A percentile compares a stretch with the other conserved stretches of the same genome.
These are phyloP conservation scores for Dactylella cylindrospora DNA, from an alignment of 2,329 filamentous ascomycete genomes.

Conservation along the genomic window DNA sequence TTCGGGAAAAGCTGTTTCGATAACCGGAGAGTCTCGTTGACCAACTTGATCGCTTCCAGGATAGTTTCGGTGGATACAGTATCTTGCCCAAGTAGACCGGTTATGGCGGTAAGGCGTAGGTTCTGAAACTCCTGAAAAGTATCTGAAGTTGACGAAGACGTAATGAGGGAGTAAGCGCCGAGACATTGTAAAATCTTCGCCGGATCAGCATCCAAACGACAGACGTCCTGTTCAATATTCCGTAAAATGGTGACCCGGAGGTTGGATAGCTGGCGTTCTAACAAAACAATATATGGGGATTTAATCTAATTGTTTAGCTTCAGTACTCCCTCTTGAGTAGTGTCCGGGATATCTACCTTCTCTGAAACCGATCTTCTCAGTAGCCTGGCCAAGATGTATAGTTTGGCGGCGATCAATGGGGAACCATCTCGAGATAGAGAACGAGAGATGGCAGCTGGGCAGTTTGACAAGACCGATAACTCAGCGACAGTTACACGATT, in stretches of 20 bases:
- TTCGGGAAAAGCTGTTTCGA: slow-evolving; percentile 61
- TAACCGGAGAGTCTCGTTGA: slow-evolving; percentile 62
- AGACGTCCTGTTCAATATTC: slow-evolving; percentile 58
- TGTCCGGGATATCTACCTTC: slow-evolving; percentile 41
- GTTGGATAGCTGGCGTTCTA: slow-evolving; percentile 57
- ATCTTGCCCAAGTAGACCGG: slow-evolving; percentile 53
- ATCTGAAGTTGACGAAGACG: slow-evolving; percentile 63
- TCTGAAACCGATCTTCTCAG: slow-evolving; percentile 48
- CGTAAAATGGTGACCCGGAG: slow-evolving; percentile 59
- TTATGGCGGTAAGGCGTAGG: slow-evolving; percentile 60
- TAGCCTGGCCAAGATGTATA: slow-evolving; percentile 50
- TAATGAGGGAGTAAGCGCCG: slow-evolving; percentile 64
- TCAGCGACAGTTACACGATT: slow-evolving; percentile 59
- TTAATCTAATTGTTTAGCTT: slow-evolving; percentile 53
- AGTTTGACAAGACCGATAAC: slow-evolving; percentile 61
- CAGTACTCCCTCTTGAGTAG: neutral
- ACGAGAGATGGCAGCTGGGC: slow-evolving; percentile 58
- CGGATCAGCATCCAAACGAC: slow-evolving; percentile 51
- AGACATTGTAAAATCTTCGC: slow-evolving; percentile 59
- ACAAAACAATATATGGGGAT: slow-evolving; percentile 60
- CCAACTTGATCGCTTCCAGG: slow-evolving; percentile 59
- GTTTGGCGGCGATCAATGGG: slow-evolving; percentile 60
- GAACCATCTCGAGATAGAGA: slow-evolving; percentile 59
- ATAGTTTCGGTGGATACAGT: slow-evolving; percentile 54
- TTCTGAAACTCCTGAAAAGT: slow-evolving; percentile 64